These are phyloP conservation scores for Nicotiana paniculata DNA, from an alignment of 257 asterid genomes.

Conservation along the genomic window DNA sequence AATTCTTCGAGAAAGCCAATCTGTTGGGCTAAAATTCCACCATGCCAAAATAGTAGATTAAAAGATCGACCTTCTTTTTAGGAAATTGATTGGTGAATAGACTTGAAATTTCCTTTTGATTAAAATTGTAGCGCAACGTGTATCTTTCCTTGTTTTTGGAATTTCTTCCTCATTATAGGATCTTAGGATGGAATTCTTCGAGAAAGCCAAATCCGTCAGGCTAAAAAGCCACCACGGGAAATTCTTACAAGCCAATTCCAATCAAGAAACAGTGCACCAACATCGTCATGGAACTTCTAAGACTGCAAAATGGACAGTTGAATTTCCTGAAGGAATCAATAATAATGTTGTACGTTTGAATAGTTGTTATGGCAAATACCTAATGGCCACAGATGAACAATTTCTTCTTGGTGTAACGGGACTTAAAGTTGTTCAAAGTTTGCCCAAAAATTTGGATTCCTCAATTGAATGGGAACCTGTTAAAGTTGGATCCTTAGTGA, in stretches of 20 bases:
- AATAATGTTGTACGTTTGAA: conserved; percentile 41
- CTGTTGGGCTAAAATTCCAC: conserved; percentile 56
- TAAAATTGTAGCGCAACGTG: conserved; percentile 14
- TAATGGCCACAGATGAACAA: conserved; percentile 53
- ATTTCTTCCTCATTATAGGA: conserved; percentile 26
- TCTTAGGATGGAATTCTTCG: conserved; percentile 65
- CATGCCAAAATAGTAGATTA: conserved; percentile 66
- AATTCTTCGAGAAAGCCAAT: conserved; percentile 54
- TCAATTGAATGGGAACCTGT: conserved; percentile 18
- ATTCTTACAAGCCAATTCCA: conserved; percentile 59
- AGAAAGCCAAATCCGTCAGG: conserved; percentile 50
- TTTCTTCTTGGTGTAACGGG: conserved; percentile 4
- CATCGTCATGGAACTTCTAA: conserved; percentile 43
- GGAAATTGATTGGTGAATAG: background rate
- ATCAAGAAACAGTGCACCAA: conserved; percentile 52
- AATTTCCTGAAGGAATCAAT: conserved; percentile 45
- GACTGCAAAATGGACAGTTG: conserved; percentile 60
- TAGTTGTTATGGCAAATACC: conserved; percentile 64
- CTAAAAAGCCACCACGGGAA: conserved; percentile 64
- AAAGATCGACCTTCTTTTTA: conserved; percentile 52
- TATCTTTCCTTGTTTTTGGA: background rate
- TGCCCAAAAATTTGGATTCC: background rate
- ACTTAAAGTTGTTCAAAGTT: conserved; percentile 5
- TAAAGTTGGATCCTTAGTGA: background rate
- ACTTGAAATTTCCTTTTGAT: conserved; percentile 27